phyloP scores from a whole-genome alignment of 1,139 yeast species.

The Yarrowia galli region DNA sequence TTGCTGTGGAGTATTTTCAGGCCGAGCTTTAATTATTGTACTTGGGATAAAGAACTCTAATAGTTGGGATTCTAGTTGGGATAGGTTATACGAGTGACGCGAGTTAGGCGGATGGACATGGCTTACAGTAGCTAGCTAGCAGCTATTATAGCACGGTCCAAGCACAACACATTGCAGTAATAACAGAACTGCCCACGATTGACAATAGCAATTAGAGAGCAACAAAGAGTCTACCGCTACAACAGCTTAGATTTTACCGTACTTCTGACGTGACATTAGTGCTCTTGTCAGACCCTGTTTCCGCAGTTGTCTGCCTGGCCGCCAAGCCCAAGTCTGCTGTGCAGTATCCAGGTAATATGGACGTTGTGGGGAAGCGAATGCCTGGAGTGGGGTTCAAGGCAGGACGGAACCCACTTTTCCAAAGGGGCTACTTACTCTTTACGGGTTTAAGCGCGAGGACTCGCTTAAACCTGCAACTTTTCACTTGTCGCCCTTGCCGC shows the following conservation, averaged over 20 bases:
- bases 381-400: conserved; percentile 3
- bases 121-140: too few relatives aligned
- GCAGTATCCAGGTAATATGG: conserved; percentile 21
- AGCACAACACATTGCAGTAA: too few relatives aligned
- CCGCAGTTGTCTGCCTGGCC: neutral
- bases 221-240: too few relatives aligned
- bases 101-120: too few relatives aligned
- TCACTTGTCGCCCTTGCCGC: neutral
- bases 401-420: neutral
- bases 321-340: neutral
- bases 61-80: neutral
- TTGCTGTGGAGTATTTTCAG: neutral
- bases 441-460: conserved; percentile 13
- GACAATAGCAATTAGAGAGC: too few relatives aligned
- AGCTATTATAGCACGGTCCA: too few relatives aligned
- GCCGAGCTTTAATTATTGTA: neutral
- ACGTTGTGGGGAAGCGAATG: conserved; percentile 27
- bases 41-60: neutral
- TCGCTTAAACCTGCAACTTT: conserved; percentile 1
- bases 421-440: neutral
- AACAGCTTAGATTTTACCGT: too few relatives aligned
- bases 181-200: too few relatives aligned
- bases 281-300: neutral
- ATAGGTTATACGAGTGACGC: too few relatives aligned
- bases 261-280: neutral